These are phyloP conservation scores for Paraphaeosphaeria sporulosa DNA, from an alignment of 2,329 filamentous ascomycete species.

Conservation along the genomic window DNA sequence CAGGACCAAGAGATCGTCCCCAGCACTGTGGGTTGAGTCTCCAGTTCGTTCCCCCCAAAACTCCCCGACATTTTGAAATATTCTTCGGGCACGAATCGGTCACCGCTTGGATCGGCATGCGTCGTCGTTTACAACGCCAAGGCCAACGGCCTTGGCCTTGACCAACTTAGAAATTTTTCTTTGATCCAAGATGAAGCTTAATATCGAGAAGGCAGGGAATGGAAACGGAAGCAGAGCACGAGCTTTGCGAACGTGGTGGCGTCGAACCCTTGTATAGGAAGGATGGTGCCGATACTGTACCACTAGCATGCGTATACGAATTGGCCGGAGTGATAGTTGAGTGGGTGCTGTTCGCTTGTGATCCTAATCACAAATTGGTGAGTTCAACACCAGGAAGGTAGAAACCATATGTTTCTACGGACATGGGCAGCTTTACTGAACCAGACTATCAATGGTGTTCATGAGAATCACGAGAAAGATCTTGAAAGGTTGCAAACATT, in stretches of 20 bases:
- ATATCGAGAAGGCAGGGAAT: slow-evolving; percentile 16
- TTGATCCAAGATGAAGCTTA: slow-evolving; percentile 24
- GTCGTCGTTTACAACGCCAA: slow-evolving; percentile 20
- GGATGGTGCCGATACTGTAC: slow-evolving; percentile 13
- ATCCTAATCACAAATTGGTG: neutral
- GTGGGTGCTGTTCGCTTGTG: neutral
- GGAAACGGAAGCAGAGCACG: slow-evolving; percentile 9
- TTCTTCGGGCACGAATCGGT: neutral
- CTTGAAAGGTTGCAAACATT: neutral
- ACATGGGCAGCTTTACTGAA: neutral
- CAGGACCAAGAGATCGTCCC: neutral
- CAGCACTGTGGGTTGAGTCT: neutral
- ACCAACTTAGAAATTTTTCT: slow-evolving; percentile 3
- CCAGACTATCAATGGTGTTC: neutral
- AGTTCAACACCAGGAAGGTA: neutral
- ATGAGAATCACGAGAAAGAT: neutral
- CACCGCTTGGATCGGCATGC: slow-evolving; percentile 2
- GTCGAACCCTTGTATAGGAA: slow-evolving; percentile 15
- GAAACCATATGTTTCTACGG: neutral
- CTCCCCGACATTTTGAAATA: no score
- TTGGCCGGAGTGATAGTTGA: neutral
- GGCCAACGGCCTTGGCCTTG: slow-evolving; percentile 19
- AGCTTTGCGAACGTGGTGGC: slow-evolving; percentile 8
- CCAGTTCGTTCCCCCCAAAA: no score
- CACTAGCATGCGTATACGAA: neutral